A percentile compares a stretch with the other conserved stretches of the same genome.
phyloP scores from a whole-genome alignment of 139 green algal species.

The Chlorella vulgaris region DNA sequence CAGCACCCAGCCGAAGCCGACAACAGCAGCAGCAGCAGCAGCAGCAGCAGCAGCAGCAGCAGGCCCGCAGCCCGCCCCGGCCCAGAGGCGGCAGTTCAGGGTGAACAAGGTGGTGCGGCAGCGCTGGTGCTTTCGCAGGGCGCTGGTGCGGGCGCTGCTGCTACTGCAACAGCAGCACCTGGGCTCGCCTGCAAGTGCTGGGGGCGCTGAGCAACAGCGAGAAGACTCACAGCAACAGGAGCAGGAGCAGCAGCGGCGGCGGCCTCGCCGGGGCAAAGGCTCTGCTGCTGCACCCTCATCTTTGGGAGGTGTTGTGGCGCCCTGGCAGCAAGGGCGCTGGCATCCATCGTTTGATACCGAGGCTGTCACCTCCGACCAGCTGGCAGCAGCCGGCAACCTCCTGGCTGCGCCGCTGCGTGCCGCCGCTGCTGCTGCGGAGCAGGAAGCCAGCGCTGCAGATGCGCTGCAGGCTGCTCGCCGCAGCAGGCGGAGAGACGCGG shows the following conservation, averaged over 20 bases:
- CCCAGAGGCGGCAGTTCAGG: slow-evolving; percentile 7
- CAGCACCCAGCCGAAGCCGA: too few relatives aligned
- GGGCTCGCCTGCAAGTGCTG: slow-evolving; percentile 17
- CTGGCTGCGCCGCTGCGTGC: not conserved
- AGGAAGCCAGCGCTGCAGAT: not conserved
- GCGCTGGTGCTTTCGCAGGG: slow-evolving; percentile 49
- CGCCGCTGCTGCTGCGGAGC: not conserved
- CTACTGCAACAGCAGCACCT: slow-evolving; percentile 10
- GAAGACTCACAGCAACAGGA: not conserved
- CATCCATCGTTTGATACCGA: slow-evolving; percentile 3
- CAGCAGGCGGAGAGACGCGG: not conserved
- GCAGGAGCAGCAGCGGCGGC: not conserved
- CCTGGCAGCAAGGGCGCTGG: not conserved
- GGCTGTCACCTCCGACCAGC: not conserved
- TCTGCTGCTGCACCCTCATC: too few relatives aligned
- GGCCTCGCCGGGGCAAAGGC: not conserved
- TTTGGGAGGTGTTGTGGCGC: too few relatives aligned
- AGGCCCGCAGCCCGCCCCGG: not conserved
- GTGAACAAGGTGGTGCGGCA: slow-evolving; percentile 32
- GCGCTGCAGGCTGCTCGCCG: slow-evolving; percentile 5
- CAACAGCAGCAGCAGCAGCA: not conserved
- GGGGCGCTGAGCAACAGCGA: not conserved
- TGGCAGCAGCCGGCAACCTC: not conserved
- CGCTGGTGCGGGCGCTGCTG: slow-evolving; percentile 41
- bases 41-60: not conserved